These are phyloP conservation scores for Geoglossum glabrum DNA, from an alignment of 495 filamentous ascomycete species.

Conservation along the genomic window DNA sequence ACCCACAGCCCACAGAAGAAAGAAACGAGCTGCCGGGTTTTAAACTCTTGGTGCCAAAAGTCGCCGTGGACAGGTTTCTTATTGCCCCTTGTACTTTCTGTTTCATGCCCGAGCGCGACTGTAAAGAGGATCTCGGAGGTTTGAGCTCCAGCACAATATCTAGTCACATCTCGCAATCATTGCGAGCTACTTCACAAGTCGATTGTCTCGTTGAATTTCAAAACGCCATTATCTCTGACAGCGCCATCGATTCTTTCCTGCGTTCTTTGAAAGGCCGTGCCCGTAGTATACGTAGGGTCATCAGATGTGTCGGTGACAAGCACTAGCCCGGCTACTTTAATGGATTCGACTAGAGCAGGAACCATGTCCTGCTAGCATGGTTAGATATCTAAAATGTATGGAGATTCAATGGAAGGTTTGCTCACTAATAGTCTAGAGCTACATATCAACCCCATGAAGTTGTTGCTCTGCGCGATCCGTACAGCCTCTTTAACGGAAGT, in stretches of 20 bases:
- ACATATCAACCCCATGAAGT: slow-evolving; percentile 94
- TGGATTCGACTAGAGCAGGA: slow-evolving; percentile 73
- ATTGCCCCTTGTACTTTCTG: neutral
- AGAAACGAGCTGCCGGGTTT: neutral
- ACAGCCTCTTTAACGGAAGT: slow-evolving; percentile 90
- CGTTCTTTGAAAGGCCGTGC: slow-evolving; percentile 26
- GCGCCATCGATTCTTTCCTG: slow-evolving; percentile 66
- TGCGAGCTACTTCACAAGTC: slow-evolving; percentile 41
- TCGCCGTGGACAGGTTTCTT: neutral
- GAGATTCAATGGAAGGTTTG: neutral
- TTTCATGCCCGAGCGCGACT: neutral
- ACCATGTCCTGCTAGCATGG: slow-evolving; percentile 56
- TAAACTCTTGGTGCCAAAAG: neutral
- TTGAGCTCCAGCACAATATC: neutral
- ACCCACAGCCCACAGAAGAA: neutral
- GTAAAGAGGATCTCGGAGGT: neutral
- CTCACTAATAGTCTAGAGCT: slow-evolving; percentile 65
- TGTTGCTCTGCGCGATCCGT: slow-evolving; percentile 81
- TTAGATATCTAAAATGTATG: slow-evolving; percentile 11
- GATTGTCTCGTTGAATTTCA: slow-evolving; percentile 85
- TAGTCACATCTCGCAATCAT: neutral
- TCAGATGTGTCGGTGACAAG: slow-evolving; percentile 71
- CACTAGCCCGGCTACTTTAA: slow-evolving; percentile 84
- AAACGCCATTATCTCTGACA: slow-evolving; percentile 62
- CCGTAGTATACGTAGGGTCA: slow-evolving; percentile 17